Conservation (phyloP, 305 asterid genomes). For the Fraxinus angustifolia region DNA sequence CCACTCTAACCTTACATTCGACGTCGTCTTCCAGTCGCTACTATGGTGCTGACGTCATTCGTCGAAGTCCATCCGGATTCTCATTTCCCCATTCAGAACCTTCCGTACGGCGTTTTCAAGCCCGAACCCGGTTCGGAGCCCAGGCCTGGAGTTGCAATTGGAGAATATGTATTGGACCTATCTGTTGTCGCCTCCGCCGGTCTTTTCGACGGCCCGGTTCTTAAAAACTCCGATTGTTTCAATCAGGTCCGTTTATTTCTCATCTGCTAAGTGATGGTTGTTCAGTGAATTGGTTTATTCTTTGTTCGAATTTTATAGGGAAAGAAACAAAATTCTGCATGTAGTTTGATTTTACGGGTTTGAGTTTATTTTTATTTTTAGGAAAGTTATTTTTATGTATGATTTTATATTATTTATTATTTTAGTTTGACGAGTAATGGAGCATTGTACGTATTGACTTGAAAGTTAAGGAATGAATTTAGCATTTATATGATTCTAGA, state of each 20-base stretch:
- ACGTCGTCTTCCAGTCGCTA: not conserved
- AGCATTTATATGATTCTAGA: not conserved
- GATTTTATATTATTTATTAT: not conserved
- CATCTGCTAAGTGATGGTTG: not conserved
- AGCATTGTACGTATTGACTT: not conserved
- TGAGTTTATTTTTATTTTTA: not conserved
- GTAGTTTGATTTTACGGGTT: not conserved
- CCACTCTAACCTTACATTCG: not conserved
- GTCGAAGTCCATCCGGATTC: slow-evolving; percentile 73
- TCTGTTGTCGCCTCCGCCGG: slow-evolving; percentile 63
- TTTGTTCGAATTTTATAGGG: not conserved
- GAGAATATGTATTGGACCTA: slow-evolving; percentile 75
- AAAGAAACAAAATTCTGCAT: not conserved
- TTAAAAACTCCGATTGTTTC: slow-evolving; percentile 69
- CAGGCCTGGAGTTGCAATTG: slow-evolving; percentile 81
- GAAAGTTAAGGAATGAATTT: not conserved
- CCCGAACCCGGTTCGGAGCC: slow-evolving; percentile 49
- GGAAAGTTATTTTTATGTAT: not conserved
- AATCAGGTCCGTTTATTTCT: slow-evolving; percentile 48
- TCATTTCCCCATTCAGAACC: slow-evolving; percentile 90
- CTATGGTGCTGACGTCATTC: slow-evolving; percentile 73
- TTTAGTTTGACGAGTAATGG: not conserved
- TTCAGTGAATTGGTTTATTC: not conserved
- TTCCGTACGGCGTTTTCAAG: slow-evolving; percentile 90
- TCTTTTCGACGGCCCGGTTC: slow-evolving; percentile 71